Evolutionary conservation across 352 stramenopile genomes (phyloP).

Genomic region (Stramenopiles sp.): DNA sequence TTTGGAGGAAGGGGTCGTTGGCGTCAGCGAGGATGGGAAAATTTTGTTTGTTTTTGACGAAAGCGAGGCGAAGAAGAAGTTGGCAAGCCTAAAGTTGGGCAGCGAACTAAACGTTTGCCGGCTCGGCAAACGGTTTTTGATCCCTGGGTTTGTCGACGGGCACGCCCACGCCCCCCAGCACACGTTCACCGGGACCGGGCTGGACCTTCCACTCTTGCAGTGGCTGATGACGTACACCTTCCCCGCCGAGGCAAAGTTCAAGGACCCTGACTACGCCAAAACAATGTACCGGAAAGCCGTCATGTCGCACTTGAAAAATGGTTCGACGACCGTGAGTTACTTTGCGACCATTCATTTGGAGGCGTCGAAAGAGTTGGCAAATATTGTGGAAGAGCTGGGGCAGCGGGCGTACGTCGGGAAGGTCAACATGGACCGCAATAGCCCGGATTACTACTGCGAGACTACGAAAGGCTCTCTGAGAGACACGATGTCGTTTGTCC

Average conservation of each 20-base stretch:
- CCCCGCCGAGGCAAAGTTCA: slow-evolving; percentile 52
- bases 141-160: slow-evolving; percentile 76
- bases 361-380: slow-evolving; percentile 59
- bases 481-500: slow-evolving; percentile 58
- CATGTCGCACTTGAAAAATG: slow-evolving; percentile 48
- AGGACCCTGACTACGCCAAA: slow-evolving; percentile 35
- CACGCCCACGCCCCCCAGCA: slow-evolving; percentile 82
- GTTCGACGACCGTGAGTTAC: slow-evolving; percentile 80
- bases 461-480: slow-evolving; percentile 51
- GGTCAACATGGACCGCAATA: slow-evolving; percentile 85
- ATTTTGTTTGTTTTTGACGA: too few relatives aligned
- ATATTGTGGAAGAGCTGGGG: slow-evolving; percentile 50
- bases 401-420: slow-evolving; percentile 76
- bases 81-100: too few relatives aligned
- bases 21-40: too few relatives aligned
- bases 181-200: slow-evolving; percentile 70
- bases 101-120: too few relatives aligned
- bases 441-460: slow-evolving; percentile 48
- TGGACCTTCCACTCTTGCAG: slow-evolving; percentile 68
- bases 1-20: too few relatives aligned
- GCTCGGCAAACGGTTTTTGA: too few relatives aligned
- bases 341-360: slow-evolving; percentile 74
- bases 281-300: slow-evolving; percentile 64
- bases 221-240: slow-evolving; percentile 86
- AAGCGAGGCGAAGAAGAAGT: too few relatives aligned